A percentile compares a stretch with the other conserved stretches of the same genome.
Conservation (phyloP, 2,329 filamentous ascomycete genomes). For the Diatrype stigma region DNA sequence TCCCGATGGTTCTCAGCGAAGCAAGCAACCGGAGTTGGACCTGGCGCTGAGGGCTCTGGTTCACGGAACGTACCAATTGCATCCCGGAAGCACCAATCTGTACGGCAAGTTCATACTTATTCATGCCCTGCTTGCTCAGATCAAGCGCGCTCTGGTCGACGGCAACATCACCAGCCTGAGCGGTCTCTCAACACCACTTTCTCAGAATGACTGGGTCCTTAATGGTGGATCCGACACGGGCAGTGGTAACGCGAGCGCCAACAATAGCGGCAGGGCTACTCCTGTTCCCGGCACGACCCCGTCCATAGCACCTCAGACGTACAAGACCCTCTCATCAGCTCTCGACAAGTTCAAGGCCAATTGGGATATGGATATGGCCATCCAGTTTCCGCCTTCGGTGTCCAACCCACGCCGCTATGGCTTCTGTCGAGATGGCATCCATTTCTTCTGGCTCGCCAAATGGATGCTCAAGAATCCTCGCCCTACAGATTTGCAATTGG, state of each 20-base stretch:
- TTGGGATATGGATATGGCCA: slow-evolving; percentile 67
- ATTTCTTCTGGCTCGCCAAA: slow-evolving; percentile 70
- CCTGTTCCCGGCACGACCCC: slow-evolving; percentile 36
- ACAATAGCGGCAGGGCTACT: slow-evolving; percentile 41
- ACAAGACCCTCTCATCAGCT: slow-evolving; percentile 49
- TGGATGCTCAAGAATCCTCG: slow-evolving; percentile 58
- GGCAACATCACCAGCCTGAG: slow-evolving; percentile 32
- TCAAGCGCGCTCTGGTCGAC: slow-evolving; percentile 42
- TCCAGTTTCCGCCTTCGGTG: slow-evolving; percentile 59
- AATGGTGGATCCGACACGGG: slow-evolving; percentile 35
- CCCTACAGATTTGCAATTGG: slow-evolving; percentile 47
- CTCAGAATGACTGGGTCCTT: slow-evolving; percentile 55
- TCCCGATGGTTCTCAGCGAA: slow-evolving; percentile 56
- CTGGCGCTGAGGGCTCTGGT: slow-evolving; percentile 59
- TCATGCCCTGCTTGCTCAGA: slow-evolving; percentile 62
- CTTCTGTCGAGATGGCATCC: slow-evolving; percentile 67
- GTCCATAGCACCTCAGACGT: slow-evolving; percentile 40
- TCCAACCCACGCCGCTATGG: slow-evolving; percentile 58
- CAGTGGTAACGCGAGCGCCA: slow-evolving; percentile 39
- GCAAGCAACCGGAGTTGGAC: slow-evolving; percentile 62
- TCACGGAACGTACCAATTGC: slow-evolving; percentile 54
- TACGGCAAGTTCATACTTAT: slow-evolving; percentile 73
- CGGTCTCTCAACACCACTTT: slow-evolving; percentile 51
- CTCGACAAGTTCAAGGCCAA: slow-evolving; percentile 68
- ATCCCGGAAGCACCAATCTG: slow-evolving; percentile 63